Conservation (phyloP, 768 basidiomycete species). For the Rossbeevera mucosa region DNA sequence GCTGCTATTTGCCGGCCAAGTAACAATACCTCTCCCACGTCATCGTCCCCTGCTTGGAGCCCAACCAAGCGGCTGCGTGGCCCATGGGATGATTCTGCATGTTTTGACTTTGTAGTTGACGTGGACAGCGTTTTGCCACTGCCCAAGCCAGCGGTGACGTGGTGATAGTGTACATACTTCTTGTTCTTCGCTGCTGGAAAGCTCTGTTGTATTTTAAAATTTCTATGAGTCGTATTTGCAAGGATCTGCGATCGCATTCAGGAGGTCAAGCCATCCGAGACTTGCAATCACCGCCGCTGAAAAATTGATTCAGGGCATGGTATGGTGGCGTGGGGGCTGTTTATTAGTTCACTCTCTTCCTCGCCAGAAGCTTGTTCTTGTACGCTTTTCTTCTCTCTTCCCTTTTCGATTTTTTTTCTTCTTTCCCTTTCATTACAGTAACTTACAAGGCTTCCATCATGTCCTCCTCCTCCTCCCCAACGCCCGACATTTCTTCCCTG, state of each 20-base stretch:
- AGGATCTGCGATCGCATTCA: conserved; percentile 8
- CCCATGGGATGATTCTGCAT: conserved; percentile 57
- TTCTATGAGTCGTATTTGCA: too few species aligned
- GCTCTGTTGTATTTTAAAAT: conserved; percentile 6
- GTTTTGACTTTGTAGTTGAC: conserved; percentile 40
- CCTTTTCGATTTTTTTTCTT: conserved; percentile 26
- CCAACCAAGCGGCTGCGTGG: conserved; percentile 35
- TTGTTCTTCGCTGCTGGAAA: conserved; percentile 2
- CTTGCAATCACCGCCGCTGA: conserved; percentile 9
- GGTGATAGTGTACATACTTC: conserved; percentile 7
- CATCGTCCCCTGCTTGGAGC: conserved; percentile 16
- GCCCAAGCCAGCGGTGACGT: conserved; percentile 41
- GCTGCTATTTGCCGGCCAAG: conserved; percentile 16
- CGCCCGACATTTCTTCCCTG: conserved; percentile 73
- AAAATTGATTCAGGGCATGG: conserved; percentile 17
- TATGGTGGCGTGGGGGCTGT: conserved; percentile 33
- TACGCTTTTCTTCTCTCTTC: conserved; percentile 24
- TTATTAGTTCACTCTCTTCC: conserved; percentile 10
- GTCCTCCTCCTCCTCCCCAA: conserved; percentile 68
- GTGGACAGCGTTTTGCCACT: conserved; percentile 44
- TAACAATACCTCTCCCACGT: conserved; percentile 7
- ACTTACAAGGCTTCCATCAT: conserved; percentile 43
- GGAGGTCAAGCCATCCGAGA: not conserved
- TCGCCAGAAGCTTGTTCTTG: conserved; percentile 12
- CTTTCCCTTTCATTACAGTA: conserved; percentile 22